These are phyloP conservation scores for Neonectria ditissima DNA, from an alignment of 2,329 filamentous ascomycete genomes.

Conservation along the genomic window DNA sequence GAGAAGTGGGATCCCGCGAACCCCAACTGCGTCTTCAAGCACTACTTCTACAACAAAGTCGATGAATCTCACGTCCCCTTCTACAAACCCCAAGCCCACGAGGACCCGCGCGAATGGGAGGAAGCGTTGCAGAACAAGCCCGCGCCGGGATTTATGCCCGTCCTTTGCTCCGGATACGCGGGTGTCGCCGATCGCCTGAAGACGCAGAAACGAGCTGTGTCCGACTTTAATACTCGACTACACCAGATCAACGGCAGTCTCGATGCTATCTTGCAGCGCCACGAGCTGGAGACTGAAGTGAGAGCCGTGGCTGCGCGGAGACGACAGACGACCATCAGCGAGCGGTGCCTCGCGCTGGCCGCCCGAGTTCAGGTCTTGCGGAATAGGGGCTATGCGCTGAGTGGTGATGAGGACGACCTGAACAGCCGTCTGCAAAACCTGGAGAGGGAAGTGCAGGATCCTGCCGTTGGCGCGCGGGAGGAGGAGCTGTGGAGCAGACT, in stretches of 20 bases:
- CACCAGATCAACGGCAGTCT: constrained; percentile 85
- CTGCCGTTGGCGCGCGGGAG: constrained; percentile 78
- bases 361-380: constrained; percentile 84
- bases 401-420: constrained; percentile 82
- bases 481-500: constrained; percentile 90
- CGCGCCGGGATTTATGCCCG: constrained; percentile 79
- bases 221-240: constrained; percentile 76
- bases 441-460: constrained; percentile 78
- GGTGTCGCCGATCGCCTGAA: constrained; percentile 78
- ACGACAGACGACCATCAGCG: constrained; percentile 78
- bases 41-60: constrained; percentile 91
- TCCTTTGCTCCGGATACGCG: constrained; percentile 79
- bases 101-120: constrained; percentile 85
- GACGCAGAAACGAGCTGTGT: constrained; percentile 76
- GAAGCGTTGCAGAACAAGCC: constrained; percentile 85
- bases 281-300: constrained; percentile 82
- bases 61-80: constrained; percentile 80
- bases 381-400: constrained; percentile 84
- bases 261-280: constrained; percentile 77
- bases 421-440: constrained; percentile 77
- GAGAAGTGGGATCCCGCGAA: constrained; percentile 80
- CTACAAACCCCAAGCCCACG: constrained; percentile 76
- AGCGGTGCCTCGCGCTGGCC: constrained; percentile 79
- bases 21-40: constrained; percentile 79
- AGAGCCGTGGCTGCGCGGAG: constrained; percentile 78